Evolutionary conservation across 768 basidiomycete species (phyloP).

Genomic region (Pulveroboletus sp.): DNA sequence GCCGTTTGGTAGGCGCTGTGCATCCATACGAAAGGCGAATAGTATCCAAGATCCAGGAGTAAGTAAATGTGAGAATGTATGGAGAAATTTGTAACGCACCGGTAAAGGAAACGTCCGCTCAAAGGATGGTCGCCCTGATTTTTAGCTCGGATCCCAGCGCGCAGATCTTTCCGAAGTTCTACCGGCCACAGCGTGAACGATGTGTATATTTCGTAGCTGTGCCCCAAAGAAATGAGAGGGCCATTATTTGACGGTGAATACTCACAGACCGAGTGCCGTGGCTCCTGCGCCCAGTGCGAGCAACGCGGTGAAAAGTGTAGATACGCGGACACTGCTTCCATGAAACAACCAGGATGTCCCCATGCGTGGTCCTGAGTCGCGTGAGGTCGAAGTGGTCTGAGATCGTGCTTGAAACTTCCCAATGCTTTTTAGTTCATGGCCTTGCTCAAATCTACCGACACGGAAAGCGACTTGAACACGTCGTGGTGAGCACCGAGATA

Average conservation of each 20-base stretch:
- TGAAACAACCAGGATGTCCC: conserved; percentile 7
- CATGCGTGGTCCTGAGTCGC: background rate
- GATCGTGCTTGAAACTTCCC: conserved; percentile 1
- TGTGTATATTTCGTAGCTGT: conserved; percentile 55
- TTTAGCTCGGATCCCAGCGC: conserved; percentile 62
- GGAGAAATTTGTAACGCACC: conserved; percentile 38
- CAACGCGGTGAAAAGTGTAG: conserved; percentile 38
- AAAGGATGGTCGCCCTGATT: conserved; percentile 51
- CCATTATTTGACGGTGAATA: background rate
- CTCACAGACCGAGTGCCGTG: conserved; percentile 45
- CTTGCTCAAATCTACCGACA: background rate
- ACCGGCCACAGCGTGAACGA: conserved; percentile 65
- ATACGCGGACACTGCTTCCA: conserved; percentile 30
- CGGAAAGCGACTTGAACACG: background rate
- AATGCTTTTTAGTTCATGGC: background rate
- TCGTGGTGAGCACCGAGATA: background rate
- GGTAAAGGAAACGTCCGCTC: conserved; percentile 50
- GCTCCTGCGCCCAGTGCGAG: conserved; percentile 37
- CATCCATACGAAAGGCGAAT: background rate
- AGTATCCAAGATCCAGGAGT: background rate
- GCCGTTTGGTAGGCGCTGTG: conserved; percentile 57
- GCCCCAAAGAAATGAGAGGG: background rate
- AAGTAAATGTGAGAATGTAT: background rate
- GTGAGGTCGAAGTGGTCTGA: conserved; percentile 10
- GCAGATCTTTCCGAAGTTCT: conserved; percentile 61